phyloP scores from a whole-genome alignment of 2,329 filamentous ascomycete genomes.

The Fusarium armeniacum region DNA sequence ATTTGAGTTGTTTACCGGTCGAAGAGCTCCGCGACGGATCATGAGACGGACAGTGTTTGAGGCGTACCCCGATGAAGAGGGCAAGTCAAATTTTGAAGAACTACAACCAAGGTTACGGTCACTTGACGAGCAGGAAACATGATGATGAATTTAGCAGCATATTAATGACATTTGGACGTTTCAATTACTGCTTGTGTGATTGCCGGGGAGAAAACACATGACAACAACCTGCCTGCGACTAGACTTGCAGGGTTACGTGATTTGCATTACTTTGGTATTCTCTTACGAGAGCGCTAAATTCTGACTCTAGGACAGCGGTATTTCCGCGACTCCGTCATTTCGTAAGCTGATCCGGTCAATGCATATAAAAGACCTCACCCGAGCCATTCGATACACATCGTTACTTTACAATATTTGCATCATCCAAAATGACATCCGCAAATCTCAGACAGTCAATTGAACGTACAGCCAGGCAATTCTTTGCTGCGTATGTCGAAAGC shows the following conservation, averaged over 20 bases:
- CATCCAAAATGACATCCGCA: not conserved
- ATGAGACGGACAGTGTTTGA: conserved; percentile 76
- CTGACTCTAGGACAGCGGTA: not conserved
- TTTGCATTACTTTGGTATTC: not conserved
- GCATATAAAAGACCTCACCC: not conserved
- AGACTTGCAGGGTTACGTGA: not conserved
- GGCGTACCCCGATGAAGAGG: conserved; percentile 61
- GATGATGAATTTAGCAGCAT: conserved; percentile 24
- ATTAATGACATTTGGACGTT: not conserved
- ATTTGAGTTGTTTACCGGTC: conserved; percentile 84
- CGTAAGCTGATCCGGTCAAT: not conserved
- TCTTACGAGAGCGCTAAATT: not conserved
- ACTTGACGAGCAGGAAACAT: conserved; percentile 49
- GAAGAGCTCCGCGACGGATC: conserved; percentile 64
- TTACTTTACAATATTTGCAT: not conserved
- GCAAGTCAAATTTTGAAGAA: conserved; percentile 57
- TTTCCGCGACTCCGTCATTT: not conserved
- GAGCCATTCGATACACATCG: no score
- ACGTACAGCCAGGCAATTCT: not conserved
- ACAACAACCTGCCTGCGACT: not conserved
- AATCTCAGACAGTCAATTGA: conserved; percentile 1
- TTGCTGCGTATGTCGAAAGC: not conserved
- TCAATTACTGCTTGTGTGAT: not conserved
- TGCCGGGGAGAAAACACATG: not conserved
- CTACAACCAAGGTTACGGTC: conserved; percentile 53